A percentile compares a stretch with the other conserved stretches of the same genome.
These are phyloP conservation scores for Penicillium sp. DNA, from an alignment of 2,329 filamentous ascomycete genomes.

Conservation along the genomic window DNA sequence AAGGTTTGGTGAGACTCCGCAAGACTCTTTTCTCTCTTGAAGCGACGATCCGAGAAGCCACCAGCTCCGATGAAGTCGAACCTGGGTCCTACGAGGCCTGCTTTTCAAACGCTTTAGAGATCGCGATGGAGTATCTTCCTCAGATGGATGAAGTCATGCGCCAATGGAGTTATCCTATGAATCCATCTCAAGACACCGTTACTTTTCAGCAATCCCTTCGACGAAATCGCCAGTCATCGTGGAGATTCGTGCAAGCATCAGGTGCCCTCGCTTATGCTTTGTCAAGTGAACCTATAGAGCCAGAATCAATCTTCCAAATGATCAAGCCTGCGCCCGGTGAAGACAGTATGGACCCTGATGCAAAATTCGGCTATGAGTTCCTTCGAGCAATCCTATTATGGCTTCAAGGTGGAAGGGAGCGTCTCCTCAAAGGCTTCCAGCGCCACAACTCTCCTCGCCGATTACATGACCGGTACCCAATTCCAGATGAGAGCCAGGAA, in stretches of 20 bases:
- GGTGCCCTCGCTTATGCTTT: conserved; percentile 59
- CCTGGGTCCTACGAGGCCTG: conserved; percentile 36
- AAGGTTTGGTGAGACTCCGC: conserved; percentile 55
- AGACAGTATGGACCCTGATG: conserved; percentile 41
- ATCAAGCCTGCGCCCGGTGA: conserved; percentile 51
- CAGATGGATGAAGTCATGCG: conserved; percentile 59
- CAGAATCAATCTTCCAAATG: conserved; percentile 45
- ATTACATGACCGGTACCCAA: conserved; percentile 52
- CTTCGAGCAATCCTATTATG: conserved; percentile 64
- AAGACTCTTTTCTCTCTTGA: conserved; percentile 58
- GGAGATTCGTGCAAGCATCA: conserved; percentile 63
- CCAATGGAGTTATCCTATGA: conserved; percentile 61
- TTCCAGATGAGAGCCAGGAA: conserved; percentile 52
- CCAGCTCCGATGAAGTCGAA: conserved; percentile 28
- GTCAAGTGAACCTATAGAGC: conserved; percentile 54
- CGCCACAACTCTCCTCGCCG: conserved; percentile 43
- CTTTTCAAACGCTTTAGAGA: conserved; percentile 45
- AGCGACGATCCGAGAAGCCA: conserved; percentile 32
- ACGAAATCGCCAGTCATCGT: conserved; percentile 56
- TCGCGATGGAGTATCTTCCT: conserved; percentile 51
- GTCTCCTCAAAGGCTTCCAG: conserved; percentile 59
- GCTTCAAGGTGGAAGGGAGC: conserved; percentile 60
- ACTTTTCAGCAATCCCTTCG: conserved; percentile 58
- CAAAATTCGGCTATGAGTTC: conserved; percentile 66
- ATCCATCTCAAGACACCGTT: conserved; percentile 56